phyloP scores from a whole-genome alignment of 1,284 basidiomycete genomes.

The Psilocybe mexicana region DNA sequence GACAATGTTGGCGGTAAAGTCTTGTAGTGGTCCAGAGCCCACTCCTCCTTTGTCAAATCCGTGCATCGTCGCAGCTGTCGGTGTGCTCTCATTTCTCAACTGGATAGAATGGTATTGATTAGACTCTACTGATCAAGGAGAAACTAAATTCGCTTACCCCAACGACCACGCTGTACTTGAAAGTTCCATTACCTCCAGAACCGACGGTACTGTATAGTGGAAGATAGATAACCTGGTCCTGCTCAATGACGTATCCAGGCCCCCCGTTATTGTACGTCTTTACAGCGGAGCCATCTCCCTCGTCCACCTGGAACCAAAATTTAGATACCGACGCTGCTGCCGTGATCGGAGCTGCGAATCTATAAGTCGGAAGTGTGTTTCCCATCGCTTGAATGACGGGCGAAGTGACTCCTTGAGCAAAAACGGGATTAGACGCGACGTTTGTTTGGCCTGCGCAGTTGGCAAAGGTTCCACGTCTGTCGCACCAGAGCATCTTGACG shows the following conservation, averaged over 20 bases:
- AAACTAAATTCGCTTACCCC: not conserved
- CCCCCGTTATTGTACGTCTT: constrained; percentile 20
- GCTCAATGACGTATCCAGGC: constrained; percentile 18
- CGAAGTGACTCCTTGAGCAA: not conserved
- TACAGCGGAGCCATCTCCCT: constrained; percentile 15
- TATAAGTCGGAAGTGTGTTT: constrained; percentile 4
- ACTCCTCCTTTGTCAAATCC: not conserved
- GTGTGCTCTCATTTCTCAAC: not conserved
- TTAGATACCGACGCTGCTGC: constrained; percentile 19
- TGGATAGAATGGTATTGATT: not conserved
- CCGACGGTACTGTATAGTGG: not conserved
- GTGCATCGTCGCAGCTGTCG: not conserved
- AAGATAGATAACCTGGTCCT: constrained; percentile 18
- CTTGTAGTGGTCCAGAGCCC: not conserved
- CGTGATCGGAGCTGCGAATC: constrained; percentile 22
- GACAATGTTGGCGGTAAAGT: not conserved
- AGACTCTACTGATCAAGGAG: not conserved
- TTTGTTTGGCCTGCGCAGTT: constrained; percentile 30
- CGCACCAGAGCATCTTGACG: constrained; percentile 35
- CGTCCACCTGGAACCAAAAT: constrained; percentile 29
- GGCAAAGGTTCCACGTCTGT: constrained; percentile 27
- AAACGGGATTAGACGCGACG: constrained; percentile 10
- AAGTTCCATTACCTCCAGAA: not conserved
- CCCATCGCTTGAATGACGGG: not conserved
- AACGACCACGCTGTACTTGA: not conserved